Evolutionary conservation across 2,329 filamentous ascomycete genomes (phyloP).

Genomic region (Diplodia sapinea): DNA sequence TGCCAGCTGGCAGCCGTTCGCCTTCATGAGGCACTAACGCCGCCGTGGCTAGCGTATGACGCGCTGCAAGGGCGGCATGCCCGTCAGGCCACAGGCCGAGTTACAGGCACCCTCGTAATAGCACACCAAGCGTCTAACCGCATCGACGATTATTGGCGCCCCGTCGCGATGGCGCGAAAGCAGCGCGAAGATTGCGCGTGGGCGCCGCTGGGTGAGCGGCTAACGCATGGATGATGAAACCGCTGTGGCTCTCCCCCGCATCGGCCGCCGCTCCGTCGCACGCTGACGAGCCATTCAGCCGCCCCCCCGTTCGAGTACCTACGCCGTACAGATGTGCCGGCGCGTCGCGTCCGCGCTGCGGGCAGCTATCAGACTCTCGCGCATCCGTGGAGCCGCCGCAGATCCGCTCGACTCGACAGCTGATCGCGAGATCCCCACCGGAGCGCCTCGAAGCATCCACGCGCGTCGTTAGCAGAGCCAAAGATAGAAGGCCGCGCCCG

Average conservation of each 20-base stretch:
- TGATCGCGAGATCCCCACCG: slow-evolving; percentile 4
- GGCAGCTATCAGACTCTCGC: slow-evolving; percentile 25
- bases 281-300: background rate
- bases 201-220: background rate
- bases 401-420: slow-evolving; percentile 15
- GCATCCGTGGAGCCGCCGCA: slow-evolving; percentile 26
- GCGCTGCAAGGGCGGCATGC: slow-evolving; percentile 24
- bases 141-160: slow-evolving; percentile 12
- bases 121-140: slow-evolving; percentile 7
- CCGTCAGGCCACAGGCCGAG: slow-evolving; percentile 22
- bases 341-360: slow-evolving; percentile 14
- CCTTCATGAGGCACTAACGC: slow-evolving; percentile 6
- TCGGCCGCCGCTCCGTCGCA: slow-evolving; percentile 17
- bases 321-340: slow-evolving; percentile 5
- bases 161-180: slow-evolving; percentile 21
- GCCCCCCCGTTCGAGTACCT: background rate
- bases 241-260: slow-evolving; percentile 14
- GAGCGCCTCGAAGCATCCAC: background rate
- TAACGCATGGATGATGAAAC: slow-evolving; percentile 13
- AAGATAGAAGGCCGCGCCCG: background rate
- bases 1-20: slow-evolving; percentile 17
- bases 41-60: slow-evolving; percentile 23
- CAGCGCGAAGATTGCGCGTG: slow-evolving; percentile 5
- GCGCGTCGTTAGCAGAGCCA: background rate
- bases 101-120: slow-evolving; percentile 28